phyloP scores from a whole-genome alignment of 2,329 filamentous ascomycete genomes.

The Tolypocladium endophyticum region DNA sequence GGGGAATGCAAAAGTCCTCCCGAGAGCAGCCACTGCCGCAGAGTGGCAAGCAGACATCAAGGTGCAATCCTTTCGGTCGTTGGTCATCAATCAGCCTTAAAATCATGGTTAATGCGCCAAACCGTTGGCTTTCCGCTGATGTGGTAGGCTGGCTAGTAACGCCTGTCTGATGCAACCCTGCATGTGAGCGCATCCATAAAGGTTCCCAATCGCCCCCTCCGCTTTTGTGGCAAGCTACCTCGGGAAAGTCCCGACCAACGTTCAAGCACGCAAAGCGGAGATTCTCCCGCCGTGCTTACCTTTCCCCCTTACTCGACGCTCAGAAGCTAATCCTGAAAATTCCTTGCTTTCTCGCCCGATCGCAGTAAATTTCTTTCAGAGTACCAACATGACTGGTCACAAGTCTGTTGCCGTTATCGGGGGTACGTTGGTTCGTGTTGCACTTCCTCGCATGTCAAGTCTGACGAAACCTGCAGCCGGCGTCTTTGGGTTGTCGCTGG shows the following conservation, averaged over 20 bases:
- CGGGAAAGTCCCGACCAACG: neutral
- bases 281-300: neutral
- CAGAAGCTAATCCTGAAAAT: neutral
- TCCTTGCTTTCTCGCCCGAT: neutral
- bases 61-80: neutral
- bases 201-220: neutral
- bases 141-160: neutral
- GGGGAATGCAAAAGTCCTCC: neutral
- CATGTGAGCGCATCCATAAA: neutral
- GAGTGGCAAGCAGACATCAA: neutral
- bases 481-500: conserved; percentile 13
- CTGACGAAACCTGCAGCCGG: conserved; percentile 6
- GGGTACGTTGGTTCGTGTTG: neutral
- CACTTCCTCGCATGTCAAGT: neutral
- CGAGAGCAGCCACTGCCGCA: neutral
- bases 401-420: conserved; percentile 7
- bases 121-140: neutral
- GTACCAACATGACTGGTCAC: neutral
- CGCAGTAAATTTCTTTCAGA: neutral
- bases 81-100: neutral
- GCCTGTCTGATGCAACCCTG: neutral
- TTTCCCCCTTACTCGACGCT: too few relatives aligned
- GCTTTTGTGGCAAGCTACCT: neutral
- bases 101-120: neutral
- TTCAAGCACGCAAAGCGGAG: neutral